Evolutionary conservation across 148 eudicot species (phyloP).

Genomic region (Persicaria tinctoria): DNA sequence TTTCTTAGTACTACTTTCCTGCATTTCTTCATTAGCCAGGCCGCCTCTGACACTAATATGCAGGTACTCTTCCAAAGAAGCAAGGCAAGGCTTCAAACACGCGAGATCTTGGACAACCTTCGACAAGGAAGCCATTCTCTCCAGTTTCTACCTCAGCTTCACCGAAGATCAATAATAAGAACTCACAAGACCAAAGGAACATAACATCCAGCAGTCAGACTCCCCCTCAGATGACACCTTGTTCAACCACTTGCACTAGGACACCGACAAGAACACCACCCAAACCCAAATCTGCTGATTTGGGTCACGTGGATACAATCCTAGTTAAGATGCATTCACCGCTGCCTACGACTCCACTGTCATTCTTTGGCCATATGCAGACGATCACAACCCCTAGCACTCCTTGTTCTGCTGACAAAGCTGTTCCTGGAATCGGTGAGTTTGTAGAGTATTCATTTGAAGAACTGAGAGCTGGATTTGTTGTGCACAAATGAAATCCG

Average conservation of each 20-base stretch:
- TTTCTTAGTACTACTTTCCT: background rate
- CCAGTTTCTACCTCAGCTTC: conserved; percentile 29
- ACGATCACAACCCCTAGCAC: conserved; percentile 41
- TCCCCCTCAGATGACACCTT: conserved; percentile 13
- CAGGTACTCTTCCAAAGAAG: conserved; percentile 33
- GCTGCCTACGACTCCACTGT: conserved; percentile 40
- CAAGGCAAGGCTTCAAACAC: conserved; percentile 7
- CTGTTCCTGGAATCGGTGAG: conserved; percentile 12
- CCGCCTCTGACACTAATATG: background rate
- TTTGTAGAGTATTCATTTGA: conserved; percentile 62
- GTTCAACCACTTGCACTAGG: conserved; percentile 14
- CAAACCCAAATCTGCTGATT: conserved; percentile 17
- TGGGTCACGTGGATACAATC: conserved; percentile 21
- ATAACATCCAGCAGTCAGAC: conserved; percentile 7
- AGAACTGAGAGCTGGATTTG: conserved; percentile 64
- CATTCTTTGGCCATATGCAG: conserved; percentile 34
- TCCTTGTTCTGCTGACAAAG: conserved; percentile 22
- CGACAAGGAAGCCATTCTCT: conserved; percentile 45
- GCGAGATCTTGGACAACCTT: too few relatives aligned
- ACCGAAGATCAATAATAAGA: conserved; percentile 24
- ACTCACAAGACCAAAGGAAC: conserved; percentile 27
- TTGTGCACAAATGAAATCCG: conserved; percentile 6
- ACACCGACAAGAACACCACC: conserved; percentile 39
- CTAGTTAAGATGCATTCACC: conserved; percentile 35
- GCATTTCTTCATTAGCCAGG: background rate